A percentile compares a stretch with the other conserved stretches of the same genome.
Evolutionary conservation across 2,329 filamentous ascomycete species (phyloP).

Genomic region (Herpotrichia juniperi): DNA sequence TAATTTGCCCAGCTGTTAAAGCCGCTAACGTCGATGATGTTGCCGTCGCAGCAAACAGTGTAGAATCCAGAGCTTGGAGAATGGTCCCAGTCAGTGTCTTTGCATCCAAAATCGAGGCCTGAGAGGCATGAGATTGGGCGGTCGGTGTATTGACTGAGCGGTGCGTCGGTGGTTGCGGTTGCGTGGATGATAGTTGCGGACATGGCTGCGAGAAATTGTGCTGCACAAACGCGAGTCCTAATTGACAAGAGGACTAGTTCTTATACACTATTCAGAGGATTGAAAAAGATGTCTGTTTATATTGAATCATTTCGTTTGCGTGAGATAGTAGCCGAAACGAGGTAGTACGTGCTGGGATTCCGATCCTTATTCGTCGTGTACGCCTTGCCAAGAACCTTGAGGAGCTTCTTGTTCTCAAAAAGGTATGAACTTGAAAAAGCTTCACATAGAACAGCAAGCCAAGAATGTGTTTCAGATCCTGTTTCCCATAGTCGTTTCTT

Average conservation of each 20-base stretch:
- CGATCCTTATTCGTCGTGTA: neutral
- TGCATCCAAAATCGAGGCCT: neutral
- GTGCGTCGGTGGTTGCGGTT: neutral
- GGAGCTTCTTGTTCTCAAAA: too few species aligned
- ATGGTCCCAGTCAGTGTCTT: neutral
- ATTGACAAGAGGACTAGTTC: too few species aligned
- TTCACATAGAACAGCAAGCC: too few species aligned
- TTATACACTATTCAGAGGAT: too few species aligned
- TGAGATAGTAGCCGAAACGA: neutral
- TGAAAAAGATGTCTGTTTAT: neutral
- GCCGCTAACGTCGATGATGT: neutral
- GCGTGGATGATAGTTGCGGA: neutral
- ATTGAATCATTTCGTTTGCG: neutral
- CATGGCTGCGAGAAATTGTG: too few species aligned
- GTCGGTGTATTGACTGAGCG: neutral
- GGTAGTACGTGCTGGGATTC: neutral
- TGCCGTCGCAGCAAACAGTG: neutral
- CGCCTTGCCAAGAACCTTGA: too few species aligned
- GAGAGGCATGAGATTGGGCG: neutral
- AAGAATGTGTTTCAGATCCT: too few species aligned
- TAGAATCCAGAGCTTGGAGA: neutral
- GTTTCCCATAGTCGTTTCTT: too few species aligned
- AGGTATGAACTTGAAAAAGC: too few species aligned
- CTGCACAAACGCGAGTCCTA: too few species aligned
- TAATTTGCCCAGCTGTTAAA: neutral